Conservation (phyloP, 495 filamentous ascomycete genomes). For the Aspergillus nidulans region DNA sequence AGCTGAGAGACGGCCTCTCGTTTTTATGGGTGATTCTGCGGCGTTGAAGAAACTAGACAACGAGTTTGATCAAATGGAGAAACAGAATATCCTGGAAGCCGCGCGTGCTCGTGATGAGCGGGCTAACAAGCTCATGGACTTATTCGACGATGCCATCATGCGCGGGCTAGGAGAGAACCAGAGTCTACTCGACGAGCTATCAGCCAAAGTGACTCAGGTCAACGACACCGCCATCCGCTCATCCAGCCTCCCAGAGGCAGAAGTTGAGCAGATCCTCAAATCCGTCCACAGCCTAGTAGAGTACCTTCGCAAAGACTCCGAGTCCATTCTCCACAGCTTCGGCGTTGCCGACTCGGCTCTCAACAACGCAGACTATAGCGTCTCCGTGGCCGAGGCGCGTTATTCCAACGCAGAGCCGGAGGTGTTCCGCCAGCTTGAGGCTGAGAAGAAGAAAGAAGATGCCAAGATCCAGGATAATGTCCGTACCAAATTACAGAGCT, state of each 20-base stretch:
- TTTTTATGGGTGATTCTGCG: constrained; percentile 46
- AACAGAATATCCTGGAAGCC: constrained; percentile 46
- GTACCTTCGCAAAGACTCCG: constrained; percentile 44
- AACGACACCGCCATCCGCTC: constrained; percentile 30
- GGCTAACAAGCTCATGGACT: constrained; percentile 50
- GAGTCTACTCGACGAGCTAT: constrained; percentile 47
- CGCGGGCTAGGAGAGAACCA: constrained; percentile 51
- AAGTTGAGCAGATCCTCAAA: constrained; percentile 44
- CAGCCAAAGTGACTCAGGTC: constrained; percentile 34
- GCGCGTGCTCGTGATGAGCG: constrained; percentile 46
- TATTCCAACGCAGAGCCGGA: constrained; percentile 41
- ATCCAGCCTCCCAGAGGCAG: constrained; percentile 32
- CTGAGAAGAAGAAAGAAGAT: constrained; percentile 51
- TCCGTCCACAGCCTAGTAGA: constrained; percentile 36
- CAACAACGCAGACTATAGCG: constrained; percentile 50
- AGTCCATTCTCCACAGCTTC: constrained; percentile 47
- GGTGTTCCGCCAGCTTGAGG: constrained; percentile 40
- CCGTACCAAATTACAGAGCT: constrained; percentile 43
- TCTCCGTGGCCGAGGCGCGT: constrained; percentile 50
- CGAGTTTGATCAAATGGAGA: constrained; percentile 53
- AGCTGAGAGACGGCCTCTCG: constrained; percentile 46
- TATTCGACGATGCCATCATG: constrained; percentile 49
- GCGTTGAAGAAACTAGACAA: constrained; percentile 45
- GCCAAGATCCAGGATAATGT: constrained; percentile 43
- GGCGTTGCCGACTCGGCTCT: constrained; percentile 45